Base-by-base conservation (phyloP, 257 asterid species). In the Nicotiana obtusifolia region DNA sequence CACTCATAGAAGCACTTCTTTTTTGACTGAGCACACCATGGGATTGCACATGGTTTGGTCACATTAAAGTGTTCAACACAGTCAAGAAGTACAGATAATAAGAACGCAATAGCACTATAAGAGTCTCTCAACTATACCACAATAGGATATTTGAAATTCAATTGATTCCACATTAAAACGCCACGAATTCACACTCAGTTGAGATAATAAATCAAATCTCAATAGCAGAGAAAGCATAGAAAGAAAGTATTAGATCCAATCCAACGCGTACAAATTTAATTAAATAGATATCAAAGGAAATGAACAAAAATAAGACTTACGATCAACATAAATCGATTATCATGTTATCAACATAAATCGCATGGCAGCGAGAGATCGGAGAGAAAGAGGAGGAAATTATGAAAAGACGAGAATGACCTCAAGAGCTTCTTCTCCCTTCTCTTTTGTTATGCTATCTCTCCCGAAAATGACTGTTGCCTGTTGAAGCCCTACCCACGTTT, bases 401-500 rank as follows among this genome's bases (percentile, higher is more conserved):
- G 24, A 56, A 56, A 56, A 56, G 64, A 57, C 26, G 64, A 11
- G 7, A 57, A 57, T 57, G 64, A 19, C 64, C 64, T 19, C 64
- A 57, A 8, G 11, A 17, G 26, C 26, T 57, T 57, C 64, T 57
- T 57, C 64, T 57, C 2, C 16, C 19, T 15, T 52, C 19, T 52
- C 57, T 52, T 52, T 52, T 52, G 49, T 41, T 41, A 41, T 41
- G 49, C 9, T 41, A 41, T 41, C 49, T 41, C 49, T 3, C 49
- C 9, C 49, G 13, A 41, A 41, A 41, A 41, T 0, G 49, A 52
- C 19, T 14, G 57, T 52, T 52, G 19, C 57, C 57, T 20, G 13
- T 41, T 69, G 57, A 69, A 69, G 57, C 33, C 56, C 31, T 37
- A 24, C 56, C 78, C 78, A 73, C 78, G 37, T 71, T 71, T 44